Evolutionary conservation across 495 filamentous ascomycete species (phyloP), one percentile per base, ranked within the genome.

Genomic region (Annulohypoxylon moriforme): DNA sequence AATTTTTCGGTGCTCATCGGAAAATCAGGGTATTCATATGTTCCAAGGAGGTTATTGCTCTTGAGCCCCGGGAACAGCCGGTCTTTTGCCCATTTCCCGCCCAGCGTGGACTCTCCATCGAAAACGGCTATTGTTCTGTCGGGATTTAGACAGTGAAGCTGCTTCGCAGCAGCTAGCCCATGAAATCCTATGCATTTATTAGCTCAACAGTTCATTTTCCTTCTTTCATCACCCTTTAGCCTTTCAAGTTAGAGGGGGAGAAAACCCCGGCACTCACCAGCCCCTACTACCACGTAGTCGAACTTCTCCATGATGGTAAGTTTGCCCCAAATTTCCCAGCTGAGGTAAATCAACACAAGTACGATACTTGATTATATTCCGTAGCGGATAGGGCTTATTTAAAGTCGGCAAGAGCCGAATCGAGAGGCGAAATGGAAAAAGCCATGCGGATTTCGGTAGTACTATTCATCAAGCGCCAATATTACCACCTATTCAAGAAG

Each of bases 21-120:
- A 64, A 91, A 92, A 61, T 94, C 92, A 2, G 87, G 88, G 72
- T 85, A 92, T 74, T 93, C 91, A 70, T 89, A 92, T 0, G 86
- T 91, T 6, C 91, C 91, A 3, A 89, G 65, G 59, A 85, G 72
- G 42, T 85, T 86, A 77, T 86, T 86, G 67, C 89, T 87, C 60
- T 86, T 89, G 22, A 95, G 83, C 9, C 88, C 89, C 7, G 47
- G 66, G 13, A 60, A 60, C 29, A 64, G n/a, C 33, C 49, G 47
- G 2, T 31, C 14, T 9, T 31, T 22, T 13, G 61, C 61, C 61
- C 61, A 64, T 64, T 52, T 64, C 0, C 61, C 61, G 9, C 61
- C 61, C 8, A 56, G 8, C 1, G 58, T 47, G 1, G 66, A 49
- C 29, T 68, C 27, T 0, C 58, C 57, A 10, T 68, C 58, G 6